Evolutionary conservation across 805 yeast species (phyloP), one percentile per base, ranked within the genome.

Genomic region (Wickerhamomyces strasburgensis): DNA sequence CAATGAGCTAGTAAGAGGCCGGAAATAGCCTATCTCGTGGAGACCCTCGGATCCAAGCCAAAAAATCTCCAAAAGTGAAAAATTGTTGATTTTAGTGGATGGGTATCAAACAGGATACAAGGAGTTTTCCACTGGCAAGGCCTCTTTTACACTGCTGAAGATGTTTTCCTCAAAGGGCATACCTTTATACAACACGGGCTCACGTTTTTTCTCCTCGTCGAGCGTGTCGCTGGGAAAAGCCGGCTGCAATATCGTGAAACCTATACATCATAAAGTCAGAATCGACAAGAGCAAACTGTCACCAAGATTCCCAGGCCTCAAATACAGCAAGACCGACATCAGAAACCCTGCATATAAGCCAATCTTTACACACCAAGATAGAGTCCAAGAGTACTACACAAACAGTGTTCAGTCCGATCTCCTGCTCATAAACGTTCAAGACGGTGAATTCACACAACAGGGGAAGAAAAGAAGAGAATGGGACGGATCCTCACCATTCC

Each of bases 401-500:
- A 81, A 82, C 60, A 84, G 88, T 0, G 56, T 94, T 35, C 74
- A 77, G 51, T 66, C 87, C 1, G 97, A 93, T 54, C 58, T 93
- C 49, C 61, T 93, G 49, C 74, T 93, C 47, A 80, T 84, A 51
- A 75, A 76, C 48, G 88, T 86, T 57, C 70, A 69, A 34, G 96
- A 93, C 61, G 76, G 67, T 16, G 77, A 76, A 35, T 57, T 70
- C 16, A 64, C 58, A 34, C 49, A 57, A 23, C 58, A 54, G 27
- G 98, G 98, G 39, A 68, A 73, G 40, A 86, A 84, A 62, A 72
- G 72, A 49, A 75, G 96, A 65, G 69, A 74, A 40, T 88, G 98
- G 95, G 88, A 84, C 48, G 84, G 84, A 37, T 65, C 82, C 16
- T 80, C 95, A 21, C 96, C 96, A 32, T 93, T 84, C 64, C 93